phyloP scores from a whole-genome alignment of 1,284 basidiomycete species.

The Polyporus tsugae region DNA sequence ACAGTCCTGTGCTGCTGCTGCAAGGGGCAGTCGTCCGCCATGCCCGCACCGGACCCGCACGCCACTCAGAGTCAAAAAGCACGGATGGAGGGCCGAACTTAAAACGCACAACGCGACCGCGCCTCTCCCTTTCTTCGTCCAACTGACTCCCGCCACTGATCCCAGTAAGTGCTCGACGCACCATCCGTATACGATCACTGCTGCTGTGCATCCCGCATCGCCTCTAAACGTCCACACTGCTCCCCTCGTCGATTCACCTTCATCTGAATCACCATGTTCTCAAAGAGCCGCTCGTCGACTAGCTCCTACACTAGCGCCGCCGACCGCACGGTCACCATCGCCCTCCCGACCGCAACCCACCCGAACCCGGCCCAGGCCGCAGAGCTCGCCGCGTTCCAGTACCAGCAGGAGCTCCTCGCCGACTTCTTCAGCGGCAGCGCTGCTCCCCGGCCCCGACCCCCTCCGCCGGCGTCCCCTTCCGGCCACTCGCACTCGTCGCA shows the following conservation, averaged over 20 bases:
- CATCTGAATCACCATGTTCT: constrained; percentile 4
- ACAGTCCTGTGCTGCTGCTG: neutral
- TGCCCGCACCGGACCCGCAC: neutral
- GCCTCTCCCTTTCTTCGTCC: constrained; percentile 11
- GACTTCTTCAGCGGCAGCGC: constrained; percentile 31
- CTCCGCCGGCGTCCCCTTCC: constrained; percentile 13
- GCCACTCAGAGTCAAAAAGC: neutral
- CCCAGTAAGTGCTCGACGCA: constrained; percentile 6
- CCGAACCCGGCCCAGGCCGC: constrained; percentile 14
- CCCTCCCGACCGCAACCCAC: constrained; percentile 7
- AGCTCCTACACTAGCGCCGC: constrained; percentile 6
- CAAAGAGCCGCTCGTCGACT: constrained; percentile 3
- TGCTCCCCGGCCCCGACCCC: constrained; percentile 8
- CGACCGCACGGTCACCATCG: neutral
- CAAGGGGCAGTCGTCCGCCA: neutral
- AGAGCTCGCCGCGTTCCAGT: constrained; percentile 19
- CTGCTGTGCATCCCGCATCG: neutral
- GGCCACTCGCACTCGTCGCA: constrained; percentile 5
- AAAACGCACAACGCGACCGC: constrained; percentile 5
- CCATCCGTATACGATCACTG: neutral
- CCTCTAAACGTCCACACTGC: neutral
- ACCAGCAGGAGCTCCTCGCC: constrained; percentile 29
- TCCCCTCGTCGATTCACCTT: neutral
- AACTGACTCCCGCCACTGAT: constrained; percentile 4
- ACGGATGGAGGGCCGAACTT: neutral